These are phyloP conservation scores for Luffa aegyptiaca DNA, from an alignment of 306 rosid species.

Conservation along the genomic window DNA sequence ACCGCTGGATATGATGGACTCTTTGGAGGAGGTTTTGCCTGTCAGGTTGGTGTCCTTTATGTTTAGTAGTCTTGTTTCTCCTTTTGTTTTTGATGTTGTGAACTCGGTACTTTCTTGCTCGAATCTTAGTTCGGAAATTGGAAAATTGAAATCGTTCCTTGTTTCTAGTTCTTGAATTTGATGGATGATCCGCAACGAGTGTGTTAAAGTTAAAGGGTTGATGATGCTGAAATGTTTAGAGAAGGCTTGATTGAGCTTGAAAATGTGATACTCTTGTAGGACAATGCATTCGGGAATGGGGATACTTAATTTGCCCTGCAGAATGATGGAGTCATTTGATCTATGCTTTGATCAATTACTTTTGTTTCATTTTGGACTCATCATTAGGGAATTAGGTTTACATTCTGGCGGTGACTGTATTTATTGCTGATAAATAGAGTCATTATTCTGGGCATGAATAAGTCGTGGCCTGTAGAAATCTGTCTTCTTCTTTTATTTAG, in stretches of 20 bases:
- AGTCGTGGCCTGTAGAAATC: background rate
- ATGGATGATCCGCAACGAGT: background rate
- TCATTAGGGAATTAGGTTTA: background rate
- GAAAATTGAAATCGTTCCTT: background rate
- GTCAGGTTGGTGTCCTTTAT: conserved; percentile 25
- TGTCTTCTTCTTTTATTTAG: background rate
- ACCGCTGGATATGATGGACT: conserved; percentile 57
- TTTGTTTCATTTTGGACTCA: background rate
- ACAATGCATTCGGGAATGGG: background rate
- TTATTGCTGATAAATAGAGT: background rate
- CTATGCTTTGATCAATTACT: background rate
- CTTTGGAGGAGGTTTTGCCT: conserved; percentile 74
- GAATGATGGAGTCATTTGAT: background rate
- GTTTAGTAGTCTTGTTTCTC: background rate
- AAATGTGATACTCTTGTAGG: background rate
- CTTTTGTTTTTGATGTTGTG: background rate
- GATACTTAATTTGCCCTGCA: background rate
- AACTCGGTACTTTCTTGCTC: background rate
- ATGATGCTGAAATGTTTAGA: background rate
- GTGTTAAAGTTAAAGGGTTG: background rate
- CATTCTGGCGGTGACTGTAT: background rate
- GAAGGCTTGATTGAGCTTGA: background rate
- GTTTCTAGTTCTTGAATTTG: background rate
- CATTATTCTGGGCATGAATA: background rate
- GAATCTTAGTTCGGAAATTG: background rate